These are phyloP conservation scores for Ganoderma lucidum DNA, from an alignment of 1,284 basidiomycete genomes.

Conservation along the genomic window DNA sequence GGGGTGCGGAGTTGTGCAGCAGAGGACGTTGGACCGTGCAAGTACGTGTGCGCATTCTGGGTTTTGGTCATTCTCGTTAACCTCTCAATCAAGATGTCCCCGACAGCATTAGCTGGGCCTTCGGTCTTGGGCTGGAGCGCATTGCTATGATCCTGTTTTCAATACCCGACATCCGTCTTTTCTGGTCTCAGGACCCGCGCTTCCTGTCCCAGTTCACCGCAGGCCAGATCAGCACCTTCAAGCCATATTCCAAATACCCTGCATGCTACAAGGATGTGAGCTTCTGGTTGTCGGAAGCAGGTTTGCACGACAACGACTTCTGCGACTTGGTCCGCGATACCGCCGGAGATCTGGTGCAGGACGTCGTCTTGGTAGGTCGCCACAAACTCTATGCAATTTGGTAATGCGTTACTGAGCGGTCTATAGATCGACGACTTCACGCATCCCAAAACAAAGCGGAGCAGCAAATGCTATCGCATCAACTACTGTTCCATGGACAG, in stretches of 20 bases:
- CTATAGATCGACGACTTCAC: slow-evolving; percentile 91
- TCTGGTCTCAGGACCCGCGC: slow-evolving; percentile 93
- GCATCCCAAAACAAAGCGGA: slow-evolving; percentile 88
- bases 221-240: slow-evolving; percentile 83
- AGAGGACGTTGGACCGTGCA: slow-evolving; percentile 88
- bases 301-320: slow-evolving; percentile 95
- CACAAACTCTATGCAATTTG: slow-evolving; percentile 17
- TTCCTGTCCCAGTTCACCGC: slow-evolving; percentile 89
- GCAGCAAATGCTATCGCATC: slow-evolving; percentile 89
- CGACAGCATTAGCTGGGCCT: slow-evolving; percentile 96
- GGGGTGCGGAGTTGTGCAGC: slow-evolving; percentile 92
- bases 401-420: slow-evolving; percentile 14
- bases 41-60: slow-evolving; percentile 58
- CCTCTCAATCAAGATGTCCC: slow-evolving; percentile 63
- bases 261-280: slow-evolving; percentile 90
- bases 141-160: slow-evolving; percentile 99
- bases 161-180: slow-evolving; percentile 98
- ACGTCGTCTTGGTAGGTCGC: slow-evolving; percentile 79
- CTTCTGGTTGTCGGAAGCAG: slow-evolving; percentile 80
- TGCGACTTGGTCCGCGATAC: slow-evolving; percentile 94
- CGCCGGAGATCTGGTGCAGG: slow-evolving; percentile 92
- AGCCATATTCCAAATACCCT: slow-evolving; percentile 91
- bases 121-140: slow-evolving; percentile 96
- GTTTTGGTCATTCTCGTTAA: slow-evolving; percentile 10
- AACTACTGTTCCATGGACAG: slow-evolving; percentile 98